A percentile compares a stretch with the other conserved stretches of the same genome.
phyloP scores from a whole-genome alignment of 805 yeast species.

The Wickerhamia fluorescens region DNA sequence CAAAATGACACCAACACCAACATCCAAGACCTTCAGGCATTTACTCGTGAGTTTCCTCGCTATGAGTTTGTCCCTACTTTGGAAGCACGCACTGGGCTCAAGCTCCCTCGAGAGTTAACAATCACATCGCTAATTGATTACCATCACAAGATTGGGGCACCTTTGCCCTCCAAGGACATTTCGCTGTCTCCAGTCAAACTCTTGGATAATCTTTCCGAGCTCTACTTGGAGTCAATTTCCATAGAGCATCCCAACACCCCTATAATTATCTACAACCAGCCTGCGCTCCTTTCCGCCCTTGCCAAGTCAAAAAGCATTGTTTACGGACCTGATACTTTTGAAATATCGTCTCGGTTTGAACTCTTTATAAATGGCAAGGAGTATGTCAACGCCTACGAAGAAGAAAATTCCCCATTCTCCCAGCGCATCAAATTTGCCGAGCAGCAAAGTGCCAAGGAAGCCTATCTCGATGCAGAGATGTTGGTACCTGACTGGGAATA shows the following conservation, averaged over 20 bases:
- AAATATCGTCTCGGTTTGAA: constrained; percentile 70
- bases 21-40: constrained; percentile 11
- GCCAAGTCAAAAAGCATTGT: constrained; percentile 53
- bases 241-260: constrained; percentile 37
- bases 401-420: constrained; percentile 78
- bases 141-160: constrained; percentile 29
- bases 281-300: constrained; percentile 77
- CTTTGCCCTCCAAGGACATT: constrained; percentile 10
- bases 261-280: constrained; percentile 74
- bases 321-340: constrained; percentile 23
- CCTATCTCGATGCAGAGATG: constrained; percentile 52
- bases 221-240: constrained; percentile 61
- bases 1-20: constrained; percentile 1
- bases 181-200: constrained; percentile 49
- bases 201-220: constrained; percentile 56
- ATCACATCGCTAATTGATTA: constrained; percentile 36
- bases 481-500: constrained; percentile 67
- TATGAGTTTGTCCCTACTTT: constrained; percentile 65
- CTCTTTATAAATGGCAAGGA: constrained; percentile 75
- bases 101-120: constrained; percentile 40
- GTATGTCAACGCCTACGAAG: constrained; percentile 90
- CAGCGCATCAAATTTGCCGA: constrained; percentile 57
- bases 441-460: constrained; percentile 47
- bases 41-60: constrained; percentile 13
- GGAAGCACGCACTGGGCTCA: constrained; percentile 44